Base-by-base conservation (phyloP, 23 red algal genomes). In the Gracilaria gracilis region DNA sequence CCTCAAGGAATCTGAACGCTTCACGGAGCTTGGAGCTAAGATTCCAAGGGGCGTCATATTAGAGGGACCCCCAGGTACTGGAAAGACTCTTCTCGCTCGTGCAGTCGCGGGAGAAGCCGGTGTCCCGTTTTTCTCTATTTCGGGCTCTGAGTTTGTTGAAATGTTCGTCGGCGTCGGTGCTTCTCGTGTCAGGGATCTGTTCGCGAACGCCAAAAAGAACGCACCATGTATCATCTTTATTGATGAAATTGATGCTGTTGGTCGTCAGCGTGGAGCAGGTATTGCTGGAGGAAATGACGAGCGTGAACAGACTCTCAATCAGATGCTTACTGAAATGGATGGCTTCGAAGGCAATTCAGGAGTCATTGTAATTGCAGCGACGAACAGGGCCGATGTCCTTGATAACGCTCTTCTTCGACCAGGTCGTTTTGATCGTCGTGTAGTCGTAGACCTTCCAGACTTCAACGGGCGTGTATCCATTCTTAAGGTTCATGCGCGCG, bases 191-290 rank as follows among this genome's bases (percentile, higher is more conserved):
- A 86, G 97, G 29, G 97, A 99, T 82, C 93, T 99, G 1, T 99
- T 99, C 72, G 75, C 91, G 48, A 93, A 99, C 44, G 97, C 97
- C 9, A 99, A 99, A 81, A 99, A 99, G 87, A 99, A 99, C 75
- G 97, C 97, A 28, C 97, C 97, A 12, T 99, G 97, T 87, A 99
- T 99, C 44, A 94, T 99, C 78, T 99, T 99, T 89, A 99, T 99
- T 84, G 97, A 99, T 83, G 97, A 99, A 65, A 99, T 99, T 69
- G 97, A 99, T 86, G 97, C 97, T 11, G 97, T 99, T 61, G 97
- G 97, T 25, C 88, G 97, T 16, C 97, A 99, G 61, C 81, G 97
- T 50, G 97, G 97, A 66, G 97, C 97, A 0, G 97, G 97, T 28
- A 96, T 96, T 88, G 97, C 97, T 0, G 97, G 97, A 19, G 97